A percentile compares a stretch with the other conserved stretches of the same genome.
These are phyloP conservation scores for Quillaja saponaria DNA, from an alignment of 306 rosid genomes.

Conservation along the genomic window DNA sequence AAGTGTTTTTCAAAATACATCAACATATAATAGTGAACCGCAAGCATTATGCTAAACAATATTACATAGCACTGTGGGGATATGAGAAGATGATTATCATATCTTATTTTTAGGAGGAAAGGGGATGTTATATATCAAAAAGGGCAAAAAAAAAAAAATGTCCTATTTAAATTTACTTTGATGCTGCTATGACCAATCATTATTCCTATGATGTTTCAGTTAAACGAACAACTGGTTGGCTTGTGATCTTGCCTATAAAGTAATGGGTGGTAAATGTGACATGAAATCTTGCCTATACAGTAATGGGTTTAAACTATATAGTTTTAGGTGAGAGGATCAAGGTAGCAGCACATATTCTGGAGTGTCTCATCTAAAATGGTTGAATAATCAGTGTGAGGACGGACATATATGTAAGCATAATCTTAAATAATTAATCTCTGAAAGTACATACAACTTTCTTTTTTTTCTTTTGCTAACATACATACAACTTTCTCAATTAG, in stretches of 20 bases:
- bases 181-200: too few relatives aligned
- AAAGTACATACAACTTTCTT: too few relatives aligned
- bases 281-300: constrained; percentile 30
- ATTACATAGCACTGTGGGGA: background rate
- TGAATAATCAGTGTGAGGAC: constrained; percentile 17
- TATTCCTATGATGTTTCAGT: too few relatives aligned
- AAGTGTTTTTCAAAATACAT: too few relatives aligned
- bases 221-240: too few relatives aligned
- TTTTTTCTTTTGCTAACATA: too few relatives aligned
- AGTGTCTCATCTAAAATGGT: constrained; percentile 9
- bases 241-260: constrained; percentile 29
- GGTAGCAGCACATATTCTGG: constrained; percentile 22
- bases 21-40: background rate
- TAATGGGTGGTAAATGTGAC: constrained; percentile 25
- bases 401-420: constrained; percentile 19
- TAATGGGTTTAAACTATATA: constrained; percentile 18
- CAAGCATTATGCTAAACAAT: constrained; percentile 8
- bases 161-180: too few relatives aligned
- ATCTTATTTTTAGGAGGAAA: too few relatives aligned
- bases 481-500: too few relatives aligned
- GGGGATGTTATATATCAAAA: too few relatives aligned
- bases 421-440: constrained; percentile 30
- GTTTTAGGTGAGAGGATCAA: constrained; percentile 5
- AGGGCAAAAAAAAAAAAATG: too few relatives aligned
- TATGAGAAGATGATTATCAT: too few relatives aligned